Base-by-base conservation (phyloP, 1,284 basidiomycete species). In the Ganoderma boninense region DNA sequence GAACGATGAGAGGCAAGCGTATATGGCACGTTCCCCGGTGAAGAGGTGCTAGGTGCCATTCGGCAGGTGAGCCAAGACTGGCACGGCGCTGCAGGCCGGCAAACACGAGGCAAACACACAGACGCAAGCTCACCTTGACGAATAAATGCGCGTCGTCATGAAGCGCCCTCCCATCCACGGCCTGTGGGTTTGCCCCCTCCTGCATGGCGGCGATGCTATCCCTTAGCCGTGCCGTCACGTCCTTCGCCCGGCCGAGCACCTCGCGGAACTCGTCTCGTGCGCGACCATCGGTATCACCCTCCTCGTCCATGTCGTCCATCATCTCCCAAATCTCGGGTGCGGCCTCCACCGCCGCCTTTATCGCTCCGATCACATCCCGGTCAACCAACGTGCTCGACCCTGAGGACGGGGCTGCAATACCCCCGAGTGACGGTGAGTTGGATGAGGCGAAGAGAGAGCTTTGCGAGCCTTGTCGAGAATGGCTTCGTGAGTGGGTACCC, bases 311-410 rank as follows among this genome's bases (percentile, higher is more conserved):
- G 69, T 88, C 87, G 76, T 90, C 88, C 78, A 93, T 87, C 84
- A 90, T 87, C 69, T 87, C 84, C 92, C 93, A 95, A 38, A 93
- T 89, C 52, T 84, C 82, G 1, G 91, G 89, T n/a, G 93, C 92
- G 11, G 90, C 86, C 26, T 90, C 87, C 11, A 94, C 86, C 42
- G 92, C 91, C 16, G 82, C 80, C 72, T 88, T 87, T 79, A 95
- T 89, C 16, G 92, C 90, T 67, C 90, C 86, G 16, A 94, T 81
- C 13, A 91, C 88, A 71, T 93, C 90, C 71, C 88, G 89, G 77
- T 93, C 92, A 29, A 94, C 87, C 56, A 90, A 82, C 43, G 85
- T 85, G 76, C 85, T 87, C 26, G 90, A 87, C 38, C 75, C 73
- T 42, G 79, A 71, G 57, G 75, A 72, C 16, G 40, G n/a, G 16